These are phyloP conservation scores for Dendrocalamus latiflorus DNA, from an alignment of 202 grass and related monocot genomes.

Conservation along the genomic window DNA sequence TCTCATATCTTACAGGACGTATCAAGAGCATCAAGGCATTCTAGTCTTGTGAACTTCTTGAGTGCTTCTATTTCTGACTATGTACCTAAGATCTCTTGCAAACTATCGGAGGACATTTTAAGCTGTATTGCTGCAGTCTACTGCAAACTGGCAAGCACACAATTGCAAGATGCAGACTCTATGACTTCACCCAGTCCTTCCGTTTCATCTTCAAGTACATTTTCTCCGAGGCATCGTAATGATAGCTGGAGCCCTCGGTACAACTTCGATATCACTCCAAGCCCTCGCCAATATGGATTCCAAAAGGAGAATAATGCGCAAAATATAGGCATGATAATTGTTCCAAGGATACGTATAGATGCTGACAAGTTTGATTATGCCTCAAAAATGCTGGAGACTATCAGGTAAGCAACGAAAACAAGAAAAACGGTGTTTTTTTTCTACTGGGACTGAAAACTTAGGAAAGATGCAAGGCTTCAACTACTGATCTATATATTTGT, in stretches of 20 bases:
- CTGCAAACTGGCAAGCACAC: slow-evolving; percentile 70
- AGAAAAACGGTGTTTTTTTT: not conserved
- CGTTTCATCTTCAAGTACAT: slow-evolving; percentile 81
- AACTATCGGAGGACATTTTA: slow-evolving; percentile 89
- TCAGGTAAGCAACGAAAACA: slow-evolving; percentile 53
- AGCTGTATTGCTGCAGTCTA: slow-evolving; percentile 91
- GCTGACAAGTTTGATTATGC: slow-evolving; percentile 81
- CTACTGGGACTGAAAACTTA: not conserved
- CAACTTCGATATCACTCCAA: slow-evolving; percentile 40
- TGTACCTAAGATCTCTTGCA: slow-evolving; percentile 81
- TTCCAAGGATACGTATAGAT: slow-evolving; percentile 76
- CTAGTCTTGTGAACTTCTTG: slow-evolving; percentile 78
- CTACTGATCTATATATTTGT: not conserved
- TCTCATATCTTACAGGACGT: slow-evolving; percentile 46
- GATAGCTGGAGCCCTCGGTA: slow-evolving; percentile 70
- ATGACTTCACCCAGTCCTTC: slow-evolving; percentile 56
- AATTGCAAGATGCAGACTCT: slow-evolving; percentile 33
- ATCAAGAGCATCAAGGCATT: slow-evolving; percentile 48
- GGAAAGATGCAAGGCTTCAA: not conserved
- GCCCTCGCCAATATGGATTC: slow-evolving; percentile 41
- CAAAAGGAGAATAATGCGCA: slow-evolving; percentile 45
- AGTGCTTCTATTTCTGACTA: slow-evolving; percentile 78
- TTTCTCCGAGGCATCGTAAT: slow-evolving; percentile 51
- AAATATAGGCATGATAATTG: slow-evolving; percentile 49
- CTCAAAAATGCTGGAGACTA: slow-evolving; percentile 80